Percentiles rank a stretch among this genome's conserved stretches.
phyloP scores from a whole-genome alignment of 495 filamentous ascomycete species.

The Penicillium alfredii region DNA sequence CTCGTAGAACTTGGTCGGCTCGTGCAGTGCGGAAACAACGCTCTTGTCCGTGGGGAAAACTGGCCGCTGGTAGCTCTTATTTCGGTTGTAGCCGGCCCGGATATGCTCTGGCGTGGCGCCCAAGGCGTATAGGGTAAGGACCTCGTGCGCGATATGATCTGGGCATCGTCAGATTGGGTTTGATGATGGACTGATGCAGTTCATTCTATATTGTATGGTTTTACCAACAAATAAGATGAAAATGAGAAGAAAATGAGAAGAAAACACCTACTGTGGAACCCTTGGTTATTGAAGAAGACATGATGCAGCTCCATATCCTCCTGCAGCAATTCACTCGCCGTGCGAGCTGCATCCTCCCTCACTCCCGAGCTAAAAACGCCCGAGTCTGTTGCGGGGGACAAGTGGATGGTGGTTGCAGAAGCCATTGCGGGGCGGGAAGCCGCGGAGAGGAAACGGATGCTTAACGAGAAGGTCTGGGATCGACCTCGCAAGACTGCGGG shows the following conservation, averaged over 20 bases:
- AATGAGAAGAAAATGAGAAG: constrained; percentile 1
- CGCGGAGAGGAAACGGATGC: too few species aligned
- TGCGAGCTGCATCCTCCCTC: constrained; percentile 52
- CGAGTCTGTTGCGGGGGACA: constrained; percentile 47
- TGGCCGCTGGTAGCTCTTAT: constrained; percentile 57
- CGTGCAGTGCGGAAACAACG: constrained; percentile 46
- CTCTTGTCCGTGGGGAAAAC: constrained; percentile 30
- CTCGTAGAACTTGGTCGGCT: constrained; percentile 44
- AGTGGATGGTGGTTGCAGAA: constrained; percentile 54
- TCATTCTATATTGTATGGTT: too few species aligned
- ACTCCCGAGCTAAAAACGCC: constrained; percentile 52
- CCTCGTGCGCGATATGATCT: constrained; percentile 66
- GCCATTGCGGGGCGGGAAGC: constrained; percentile 45
- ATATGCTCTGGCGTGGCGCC: constrained; percentile 54
- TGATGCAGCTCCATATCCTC: constrained; percentile 70
- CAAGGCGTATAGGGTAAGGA: constrained; percentile 72
- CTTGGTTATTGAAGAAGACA: constrained; percentile 65
- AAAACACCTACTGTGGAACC: constrained; percentile 68
- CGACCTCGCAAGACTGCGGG: too few species aligned
- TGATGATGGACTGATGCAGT: constrained; percentile 9
- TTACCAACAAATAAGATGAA: too few species aligned
- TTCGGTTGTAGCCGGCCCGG: constrained; percentile 51
- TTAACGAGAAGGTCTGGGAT: too few species aligned
- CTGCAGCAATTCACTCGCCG: constrained; percentile 60
- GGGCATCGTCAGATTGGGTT: constrained; percentile 3